Evolutionary conservation across 2,329 filamentous ascomycete species (phyloP).

Genomic region (Neurospora crassa): DNA sequence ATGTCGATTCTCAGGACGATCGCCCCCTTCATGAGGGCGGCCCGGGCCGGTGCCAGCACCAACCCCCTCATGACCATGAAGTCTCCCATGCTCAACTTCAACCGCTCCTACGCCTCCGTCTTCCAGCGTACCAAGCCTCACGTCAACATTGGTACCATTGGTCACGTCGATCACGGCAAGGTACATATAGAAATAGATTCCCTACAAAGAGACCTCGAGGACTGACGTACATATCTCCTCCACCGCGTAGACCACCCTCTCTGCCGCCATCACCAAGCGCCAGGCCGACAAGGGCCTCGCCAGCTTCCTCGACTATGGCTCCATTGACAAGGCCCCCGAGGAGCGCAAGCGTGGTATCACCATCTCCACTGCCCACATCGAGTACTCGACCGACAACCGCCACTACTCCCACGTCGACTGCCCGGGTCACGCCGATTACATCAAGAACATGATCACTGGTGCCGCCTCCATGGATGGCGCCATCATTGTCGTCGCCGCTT

Average conservation of each 20-base stretch:
- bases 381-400: constrained; percentile 87
- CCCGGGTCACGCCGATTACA: constrained; percentile 99
- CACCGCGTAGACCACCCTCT: constrained; percentile 74
- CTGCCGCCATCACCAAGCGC: constrained; percentile 96
- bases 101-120: constrained; percentile 50
- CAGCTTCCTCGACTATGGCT: constrained; percentile 91
- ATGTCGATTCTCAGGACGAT: constrained; percentile 76
- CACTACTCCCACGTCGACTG: constrained; percentile 99
- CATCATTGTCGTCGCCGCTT: constrained; percentile 96
- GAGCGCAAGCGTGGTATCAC: constrained; percentile 99
- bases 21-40: constrained; percentile 72
- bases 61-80: constrained; percentile 64
- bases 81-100: constrained; percentile 54
- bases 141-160: constrained; percentile 99
- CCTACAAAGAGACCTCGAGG: background rate
- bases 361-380: constrained; percentile 96
- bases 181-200: constrained; percentile 35
- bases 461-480: constrained; percentile 98
- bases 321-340: constrained; percentile 98
- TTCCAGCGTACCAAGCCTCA: constrained; percentile 93
- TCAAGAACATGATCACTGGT: constrained; percentile 99
- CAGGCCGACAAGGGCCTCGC: constrained; percentile 91
- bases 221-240: constrained; percentile 7
- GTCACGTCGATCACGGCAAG: constrained; percentile 99
- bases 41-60: constrained; percentile 58